Evolutionary conservation across 2,329 filamentous ascomycete species (phyloP).

Genomic region (Pseudogymnoascus verrucosus): DNA sequence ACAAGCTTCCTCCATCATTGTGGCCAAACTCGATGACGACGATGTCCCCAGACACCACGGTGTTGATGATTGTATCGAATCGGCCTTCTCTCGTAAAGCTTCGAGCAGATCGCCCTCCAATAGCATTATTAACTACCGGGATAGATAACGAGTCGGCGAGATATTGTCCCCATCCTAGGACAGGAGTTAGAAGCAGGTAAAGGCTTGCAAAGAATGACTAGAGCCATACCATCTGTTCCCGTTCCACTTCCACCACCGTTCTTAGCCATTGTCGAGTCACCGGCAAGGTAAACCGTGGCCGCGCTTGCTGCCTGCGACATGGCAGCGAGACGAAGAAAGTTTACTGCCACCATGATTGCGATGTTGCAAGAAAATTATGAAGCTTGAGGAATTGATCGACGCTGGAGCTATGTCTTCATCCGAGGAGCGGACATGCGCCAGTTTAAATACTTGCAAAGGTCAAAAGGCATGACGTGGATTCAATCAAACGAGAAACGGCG

Average conservation of each 20-base stretch:
- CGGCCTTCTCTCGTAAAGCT: slow-evolving; percentile 59
- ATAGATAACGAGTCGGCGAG: slow-evolving; percentile 9
- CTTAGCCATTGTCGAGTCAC: slow-evolving; percentile 18
- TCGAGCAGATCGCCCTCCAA: slow-evolving; percentile 56
- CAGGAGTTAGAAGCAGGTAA: not conserved
- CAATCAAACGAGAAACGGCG: not conserved
- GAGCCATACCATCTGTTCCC: slow-evolving; percentile 6
- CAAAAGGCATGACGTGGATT: not conserved
- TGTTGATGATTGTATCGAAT: slow-evolving; percentile 47
- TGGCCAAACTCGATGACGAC: slow-evolving; percentile 67
- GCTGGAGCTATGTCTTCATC: not conserved
- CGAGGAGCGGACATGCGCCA: not conserved
- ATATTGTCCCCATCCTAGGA: slow-evolving; percentile 20
- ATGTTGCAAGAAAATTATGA: not conserved
- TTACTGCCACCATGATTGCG: slow-evolving; percentile 1
- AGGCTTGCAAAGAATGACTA: too few relatives aligned
- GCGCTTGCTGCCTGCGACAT: slow-evolving; percentile 5
- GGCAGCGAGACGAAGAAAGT: slow-evolving; percentile 2
- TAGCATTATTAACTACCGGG: slow-evolving; percentile 45
- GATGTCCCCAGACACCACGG: slow-evolving; percentile 50
- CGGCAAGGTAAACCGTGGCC: slow-evolving; percentile 12
- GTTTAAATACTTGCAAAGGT: not conserved
- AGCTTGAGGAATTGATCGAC: not conserved
- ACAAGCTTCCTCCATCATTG: slow-evolving; percentile 55
- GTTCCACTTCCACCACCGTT: slow-evolving; percentile 17